Base-by-base conservation (phyloP, 345 rosid species). In the Salix udensis region DNA sequence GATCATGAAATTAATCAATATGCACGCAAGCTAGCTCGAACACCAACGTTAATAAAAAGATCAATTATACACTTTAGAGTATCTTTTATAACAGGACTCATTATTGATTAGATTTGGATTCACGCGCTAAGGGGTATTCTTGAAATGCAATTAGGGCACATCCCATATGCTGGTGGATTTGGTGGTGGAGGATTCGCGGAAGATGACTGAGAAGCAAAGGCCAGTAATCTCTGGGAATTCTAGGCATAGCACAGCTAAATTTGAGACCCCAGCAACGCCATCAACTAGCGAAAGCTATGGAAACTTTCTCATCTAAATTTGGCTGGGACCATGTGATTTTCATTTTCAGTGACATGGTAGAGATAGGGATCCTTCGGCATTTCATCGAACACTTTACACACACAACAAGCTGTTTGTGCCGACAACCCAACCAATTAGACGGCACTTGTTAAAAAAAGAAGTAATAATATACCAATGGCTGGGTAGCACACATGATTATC, bases 251-350 rank as follows among this genome's bases (percentile, higher is more conserved):
- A 64, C 21, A 15, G 19, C 37, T 28, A 5, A 31, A 4, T 31
- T 31, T 4, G 21, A 55, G 21, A 55, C 18, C 76, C 50, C 37
- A 34, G 37, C 37, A 34, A 34, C 37, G 37, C 6, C 37, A 34
- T 34, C 37, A 34, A 34, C 37, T 34, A 34, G 37, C 37, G 68
- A 77, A 71, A 75, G 85, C 79, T 58, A 60, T 78, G 65, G 74
- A 74, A 70, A 77, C 69, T 74, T 77, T 66, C 58, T 52, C 68
- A 55, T 62, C 69, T 74, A 36, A 39, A 79, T 39, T 70, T 44
- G 68, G 23, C 36, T 36, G 34, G 13, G 60, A 53, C 40, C 52
- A 66, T 79, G 86, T 81, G 81, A 65, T 73, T 72, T 72, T 84
- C 86, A 70, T 65, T 64, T 53, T 66, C 37, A 7, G 65, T 68